Conservation (phyloP, 352 stramenopile genomes). For the Pythium myriotylum region DNA sequence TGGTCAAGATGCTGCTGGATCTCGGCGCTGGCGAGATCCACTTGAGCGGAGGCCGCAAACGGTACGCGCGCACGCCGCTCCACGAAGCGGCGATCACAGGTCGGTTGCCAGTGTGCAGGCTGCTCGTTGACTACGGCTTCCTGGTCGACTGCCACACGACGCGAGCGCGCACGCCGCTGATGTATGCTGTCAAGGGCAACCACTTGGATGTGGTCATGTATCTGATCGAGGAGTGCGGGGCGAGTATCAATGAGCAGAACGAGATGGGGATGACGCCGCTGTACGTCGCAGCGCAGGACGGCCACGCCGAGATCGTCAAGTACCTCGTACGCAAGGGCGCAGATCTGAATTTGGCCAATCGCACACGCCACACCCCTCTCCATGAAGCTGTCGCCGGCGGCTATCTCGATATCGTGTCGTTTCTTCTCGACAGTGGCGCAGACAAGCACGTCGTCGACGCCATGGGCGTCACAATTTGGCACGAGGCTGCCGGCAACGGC, state of each 20-base stretch:
- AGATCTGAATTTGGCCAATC: conserved; percentile 63
- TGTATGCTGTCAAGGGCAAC: conserved; percentile 75
- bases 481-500: conserved; percentile 71
- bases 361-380: conserved; percentile 62
- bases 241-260: conserved; percentile 75
- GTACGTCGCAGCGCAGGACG: conserved; percentile 67
- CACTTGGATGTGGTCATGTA: conserved; percentile 52
- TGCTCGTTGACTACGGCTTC: conserved; percentile 60
- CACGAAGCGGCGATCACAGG: conserved; percentile 75
- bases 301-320: conserved; percentile 45
- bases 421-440: conserved; percentile 60
- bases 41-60: conserved; percentile 57
- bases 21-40: conserved; percentile 63
- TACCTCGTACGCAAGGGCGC: conserved; percentile 51
- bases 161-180: conserved; percentile 67
- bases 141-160: conserved; percentile 82
- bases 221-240: conserved; percentile 49
- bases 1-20: conserved; percentile 49
- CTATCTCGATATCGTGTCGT: conserved; percentile 43
- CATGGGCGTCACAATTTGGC: conserved; percentile 83
- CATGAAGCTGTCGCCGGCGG: conserved; percentile 71
- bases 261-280: conserved; percentile 79
- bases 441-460: conserved; percentile 69
- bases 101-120: conserved; percentile 48
- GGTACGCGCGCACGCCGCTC: conserved; percentile 69